Evolutionary conservation across 2,329 filamentous ascomycete species (phyloP), one percentile per base, ranked within the genome.

Genomic region (Colletotrichum tropicale): DNA sequence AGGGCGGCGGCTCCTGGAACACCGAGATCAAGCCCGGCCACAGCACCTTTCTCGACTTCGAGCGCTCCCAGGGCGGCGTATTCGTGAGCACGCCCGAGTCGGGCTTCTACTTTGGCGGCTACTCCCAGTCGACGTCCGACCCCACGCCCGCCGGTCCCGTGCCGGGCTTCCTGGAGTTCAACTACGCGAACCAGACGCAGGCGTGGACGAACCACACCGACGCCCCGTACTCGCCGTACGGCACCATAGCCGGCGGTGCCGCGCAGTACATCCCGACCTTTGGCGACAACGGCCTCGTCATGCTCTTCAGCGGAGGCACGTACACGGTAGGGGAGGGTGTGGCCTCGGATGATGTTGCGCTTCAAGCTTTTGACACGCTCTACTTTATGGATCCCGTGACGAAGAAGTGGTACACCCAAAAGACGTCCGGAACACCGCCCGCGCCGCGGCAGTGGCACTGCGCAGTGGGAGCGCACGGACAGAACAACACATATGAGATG

Each of bases 401-500:
- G 15, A 71, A 66, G 55, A 9, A 28, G 38, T 79, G 78, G 78
- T 75, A 70, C 21, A 73, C 60, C 30, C 78, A 79, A 16, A 67
- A 38, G 34, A 75, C 78, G 10, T 75, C 62, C 15, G 78, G 78
- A 2, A 73, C 68, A 12, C 66, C 70, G 18, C 78, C 78, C 4
- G 38, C 67, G 1, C 61, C 66, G 16, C 75, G 78, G 32, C 43
- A 66, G 18, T 71, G 70, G 67, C 71, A 70, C 32, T 79, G 78
- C 68, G 66, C 56, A 2, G 75, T 74, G 12, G 77, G 77, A 8
- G 77, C 55, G 5, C 16, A 66, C 56, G 71, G 77, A n/a, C 26
- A 26, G 21, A 67, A 74, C 43, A 72, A 61, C 67, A 79, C 78
- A 15, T 76, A 75, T 30, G 78, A 79, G 52, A 78, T 78, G 77